These are phyloP conservation scores for Capronia coronata DNA, from an alignment of 2,329 filamentous ascomycete genomes.

Conservation along the genomic window DNA sequence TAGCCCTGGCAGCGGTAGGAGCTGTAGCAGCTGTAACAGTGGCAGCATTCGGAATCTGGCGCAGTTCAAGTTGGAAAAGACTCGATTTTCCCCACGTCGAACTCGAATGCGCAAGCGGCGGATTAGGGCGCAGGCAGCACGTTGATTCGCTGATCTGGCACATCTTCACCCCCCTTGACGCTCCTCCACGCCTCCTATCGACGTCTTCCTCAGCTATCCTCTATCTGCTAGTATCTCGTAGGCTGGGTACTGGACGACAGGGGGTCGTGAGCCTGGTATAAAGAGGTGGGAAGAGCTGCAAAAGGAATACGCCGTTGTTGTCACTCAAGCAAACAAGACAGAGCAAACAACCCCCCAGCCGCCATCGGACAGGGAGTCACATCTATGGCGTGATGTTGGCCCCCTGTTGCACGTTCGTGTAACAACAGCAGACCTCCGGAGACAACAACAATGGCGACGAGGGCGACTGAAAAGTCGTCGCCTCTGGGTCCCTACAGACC, in stretches of 20 bases:
- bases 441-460: not conserved
- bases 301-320: not conserved
- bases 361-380: too few relatives aligned
- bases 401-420: constrained; percentile 2
- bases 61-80: not conserved
- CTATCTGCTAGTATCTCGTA: not conserved
- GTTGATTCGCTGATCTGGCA: constrained; percentile 19
- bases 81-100: constrained; percentile 1
- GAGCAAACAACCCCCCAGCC: not conserved
- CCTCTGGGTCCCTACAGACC: constrained; percentile 40
- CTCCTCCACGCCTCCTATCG: not conserved
- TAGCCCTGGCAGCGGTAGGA: not conserved
- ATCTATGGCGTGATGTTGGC: constrained; percentile 14
- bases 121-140: constrained; percentile 2
- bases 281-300: not conserved
- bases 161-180: constrained; percentile 1
- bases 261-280: not conserved
- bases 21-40: not conserved
- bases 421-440: not conserved
- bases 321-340: not conserved
- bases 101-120: not conserved
- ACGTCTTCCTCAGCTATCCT: not conserved
- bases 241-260: not conserved
- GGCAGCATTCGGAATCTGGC: not conserved
- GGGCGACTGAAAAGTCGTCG: constrained; percentile 5